Evolutionary conservation across 176 grass and related monocot species (phyloP).

Genomic region (Tillandsia fasciculata): DNA sequence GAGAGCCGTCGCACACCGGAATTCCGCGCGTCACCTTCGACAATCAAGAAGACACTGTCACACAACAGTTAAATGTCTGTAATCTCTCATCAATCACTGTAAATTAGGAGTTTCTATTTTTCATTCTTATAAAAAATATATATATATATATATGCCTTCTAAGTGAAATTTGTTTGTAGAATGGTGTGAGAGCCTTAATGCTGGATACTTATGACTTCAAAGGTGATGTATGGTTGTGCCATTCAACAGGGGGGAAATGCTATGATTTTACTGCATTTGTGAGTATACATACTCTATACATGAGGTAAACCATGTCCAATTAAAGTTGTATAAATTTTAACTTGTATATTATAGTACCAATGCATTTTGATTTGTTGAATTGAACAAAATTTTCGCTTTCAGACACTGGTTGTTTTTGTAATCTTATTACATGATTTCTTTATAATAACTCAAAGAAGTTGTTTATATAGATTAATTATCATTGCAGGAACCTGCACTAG

Average conservation of each 20-base stretch:
- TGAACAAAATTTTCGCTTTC: no score
- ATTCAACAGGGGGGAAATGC: slow-evolving; percentile 74
- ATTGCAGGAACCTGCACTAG: slow-evolving; percentile 66
- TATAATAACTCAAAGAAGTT: not conserved
- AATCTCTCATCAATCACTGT: not conserved
- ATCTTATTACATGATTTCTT: no score
- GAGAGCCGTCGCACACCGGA: slow-evolving; percentile 86
- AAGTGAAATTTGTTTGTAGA: slow-evolving; percentile 29
- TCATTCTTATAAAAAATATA: slow-evolving; percentile 2
- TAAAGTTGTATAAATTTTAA: no score
- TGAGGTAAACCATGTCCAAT: no score
- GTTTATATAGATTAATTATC: not conserved
- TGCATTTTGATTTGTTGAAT: no score
- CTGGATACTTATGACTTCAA: slow-evolving; percentile 87
- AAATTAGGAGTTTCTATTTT: not conserved
- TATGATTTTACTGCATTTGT: slow-evolving; percentile 87
- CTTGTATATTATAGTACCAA: no score
- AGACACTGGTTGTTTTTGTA: no score
- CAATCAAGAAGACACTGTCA: slow-evolving; percentile 82
- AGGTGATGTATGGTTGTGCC: slow-evolving; percentile 82
- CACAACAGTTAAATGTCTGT: slow-evolving; percentile 72
- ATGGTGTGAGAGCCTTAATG: slow-evolving; percentile 79
- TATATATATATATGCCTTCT: no score
- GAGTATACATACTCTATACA: slow-evolving; percentile 26
- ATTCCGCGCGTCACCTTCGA: slow-evolving; percentile 70